Conservation (phyloP, 371 early-diverging fungal genomes). For the Syncephalis plumigaleata region DNA sequence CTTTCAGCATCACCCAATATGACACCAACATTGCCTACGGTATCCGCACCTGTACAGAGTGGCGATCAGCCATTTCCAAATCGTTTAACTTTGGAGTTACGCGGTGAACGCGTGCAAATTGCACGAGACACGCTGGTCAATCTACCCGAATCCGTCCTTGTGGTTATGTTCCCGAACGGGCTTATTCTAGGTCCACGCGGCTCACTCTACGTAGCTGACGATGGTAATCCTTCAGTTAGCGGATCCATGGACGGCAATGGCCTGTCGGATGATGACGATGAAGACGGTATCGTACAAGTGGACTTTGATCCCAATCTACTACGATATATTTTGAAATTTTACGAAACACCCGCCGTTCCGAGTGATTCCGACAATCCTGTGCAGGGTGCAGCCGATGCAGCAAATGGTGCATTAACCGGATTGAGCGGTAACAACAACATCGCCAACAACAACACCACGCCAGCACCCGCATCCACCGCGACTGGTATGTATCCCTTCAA, state of each 20-base stretch:
- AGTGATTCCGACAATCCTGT: slow-evolving; percentile 9
- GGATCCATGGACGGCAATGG: slow-evolving; percentile 16
- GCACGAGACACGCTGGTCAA: slow-evolving; percentile 53
- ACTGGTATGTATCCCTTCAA: slow-evolving; percentile 12
- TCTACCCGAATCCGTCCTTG: slow-evolving; percentile 56
- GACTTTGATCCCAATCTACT: slow-evolving; percentile 47
- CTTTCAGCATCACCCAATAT: too few species aligned
- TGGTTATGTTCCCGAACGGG: slow-evolving; percentile 74
- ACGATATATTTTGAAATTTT: slow-evolving; percentile 38
- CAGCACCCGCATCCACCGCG: background rate
- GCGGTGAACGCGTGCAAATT: slow-evolving; percentile 49
- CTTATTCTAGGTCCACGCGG: slow-evolving; percentile 23
- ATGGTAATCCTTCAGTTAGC: slow-evolving; percentile 11
- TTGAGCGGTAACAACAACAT: slow-evolving; percentile 3
- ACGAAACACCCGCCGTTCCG: slow-evolving; percentile 17
- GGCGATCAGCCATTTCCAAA: slow-evolving; percentile 20
- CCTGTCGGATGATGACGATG: slow-evolving; percentile 26
- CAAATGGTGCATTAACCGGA: slow-evolving; percentile 4
- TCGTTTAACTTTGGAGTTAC: slow-evolving; percentile 41
- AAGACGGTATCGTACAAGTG: slow-evolving; percentile 33
- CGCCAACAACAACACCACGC: too few species aligned
- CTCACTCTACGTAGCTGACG: too few species aligned
- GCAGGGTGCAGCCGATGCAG: slow-evolving; percentile 7
- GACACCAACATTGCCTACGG: too few species aligned
- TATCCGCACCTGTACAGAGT: too few species aligned